Evolutionary conservation across 129 eudicot species (phyloP), one percentile per base, ranked within the genome.

Genomic region (Helichrysum umbraculigerum): DNA sequence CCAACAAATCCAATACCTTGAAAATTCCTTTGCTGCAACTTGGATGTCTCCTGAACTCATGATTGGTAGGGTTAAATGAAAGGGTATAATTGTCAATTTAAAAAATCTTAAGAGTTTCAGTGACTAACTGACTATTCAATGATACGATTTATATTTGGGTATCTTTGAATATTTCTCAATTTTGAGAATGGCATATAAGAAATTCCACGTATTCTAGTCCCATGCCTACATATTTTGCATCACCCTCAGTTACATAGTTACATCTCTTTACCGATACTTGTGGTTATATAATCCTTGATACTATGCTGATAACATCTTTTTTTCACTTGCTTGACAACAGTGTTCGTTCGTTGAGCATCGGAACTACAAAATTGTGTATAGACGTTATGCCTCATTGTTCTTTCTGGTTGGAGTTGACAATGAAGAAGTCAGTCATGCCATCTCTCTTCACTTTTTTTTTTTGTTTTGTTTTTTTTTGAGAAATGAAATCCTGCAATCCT

Each of bases 291-390:
- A 25, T 25, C 28, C 56, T 25, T 58, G 33, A 57, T 37, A 29
- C 61, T 29, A 34, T 20, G 76, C 33, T 81, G 69, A 21, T 52
- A 34, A 76, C 74, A 51, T 67, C 7, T 65, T 29, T 51, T 60
- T 65, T 66, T 47, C 47, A 25, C 79, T 71, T 80, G 22, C 16
- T 42, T 64, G 71, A 77, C 58, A 61, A 81, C 90, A 95, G 99
- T 95, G 99, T 86, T 95, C 99, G 9, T 95, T 95, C 74, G 94
- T 95, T 29, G 99, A 95, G 89, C 99, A 95, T 71, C 91, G 99
- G 71, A 95, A 82, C 85, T 95, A 95, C 93, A 95, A 95, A 82
- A 87, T 95, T 52, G 96, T 95, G 62, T 95, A 95, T 52, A 87
- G 99, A 80, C 87, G 99, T 29, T 95, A 95, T 78, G 99, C 99